Evolutionary conservation across 768 basidiomycete genomes (phyloP).

Genomic region (Sistotremastrum niveocremeum): DNA sequence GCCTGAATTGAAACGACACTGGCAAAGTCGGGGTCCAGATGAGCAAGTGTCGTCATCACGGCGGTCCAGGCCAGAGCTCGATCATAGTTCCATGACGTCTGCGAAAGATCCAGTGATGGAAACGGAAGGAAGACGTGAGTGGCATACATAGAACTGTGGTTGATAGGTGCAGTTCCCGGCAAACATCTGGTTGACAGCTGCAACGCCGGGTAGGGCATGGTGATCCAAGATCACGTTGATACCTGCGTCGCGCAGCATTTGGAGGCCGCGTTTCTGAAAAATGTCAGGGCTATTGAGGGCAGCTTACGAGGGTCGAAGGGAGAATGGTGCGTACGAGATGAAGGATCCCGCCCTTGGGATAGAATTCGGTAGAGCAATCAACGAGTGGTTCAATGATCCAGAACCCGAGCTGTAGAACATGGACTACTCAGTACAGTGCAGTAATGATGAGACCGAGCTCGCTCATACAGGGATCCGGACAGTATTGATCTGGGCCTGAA

Average conservation of each 20-base stretch:
- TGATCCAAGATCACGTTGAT: conserved; percentile 58
- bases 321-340: conserved; percentile 35
- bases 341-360: conserved; percentile 53
- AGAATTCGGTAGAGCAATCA: conserved; percentile 43
- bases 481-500: conserved; percentile 49
- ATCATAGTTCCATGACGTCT: conserved; percentile 62
- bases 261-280: conserved; percentile 45
- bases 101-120: conserved; percentile 3
- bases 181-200: conserved; percentile 46
- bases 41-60: conserved; percentile 62
- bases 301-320: background rate
- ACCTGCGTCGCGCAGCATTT: conserved; percentile 44
- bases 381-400: conserved; percentile 73
- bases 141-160: background rate
- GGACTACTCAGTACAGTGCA: background rate
- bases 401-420: conserved; percentile 46
- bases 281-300: background rate
- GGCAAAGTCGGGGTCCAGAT: conserved; percentile 51
- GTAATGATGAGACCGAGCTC: background rate
- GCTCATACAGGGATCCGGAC: conserved; percentile 56
- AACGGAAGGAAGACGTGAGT: background rate
- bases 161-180: conserved; percentile 40
- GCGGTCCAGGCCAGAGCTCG: conserved; percentile 73
- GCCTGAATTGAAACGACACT: conserved; percentile 63
- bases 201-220: conserved; percentile 61